Conservation (phyloP, 768 basidiomycete genomes). For the Suillus lakei region DNA sequence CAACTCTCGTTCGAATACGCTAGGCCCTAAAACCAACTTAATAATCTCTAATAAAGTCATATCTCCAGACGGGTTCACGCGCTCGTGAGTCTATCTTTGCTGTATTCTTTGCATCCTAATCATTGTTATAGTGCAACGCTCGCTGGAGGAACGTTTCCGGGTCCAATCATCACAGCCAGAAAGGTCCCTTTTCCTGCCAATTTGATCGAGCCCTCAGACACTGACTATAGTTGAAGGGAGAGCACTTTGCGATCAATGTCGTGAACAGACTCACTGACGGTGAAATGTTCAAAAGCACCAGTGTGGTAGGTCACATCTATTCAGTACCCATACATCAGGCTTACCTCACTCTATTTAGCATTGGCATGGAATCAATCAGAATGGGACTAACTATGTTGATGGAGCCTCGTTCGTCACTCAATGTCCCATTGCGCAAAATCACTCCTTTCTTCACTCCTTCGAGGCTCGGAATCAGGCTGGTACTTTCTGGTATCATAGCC, state of each 20-base stretch:
- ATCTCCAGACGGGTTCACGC: slow-evolving; percentile 53
- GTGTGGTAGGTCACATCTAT: slow-evolving; percentile 21
- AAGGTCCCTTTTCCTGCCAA: slow-evolving; percentile 26
- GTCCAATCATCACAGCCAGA: slow-evolving; percentile 41
- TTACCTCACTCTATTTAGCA: slow-evolving; percentile 12
- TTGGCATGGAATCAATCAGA: slow-evolving; percentile 49
- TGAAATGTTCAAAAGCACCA: slow-evolving; percentile 28
- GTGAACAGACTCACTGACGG: slow-evolving; percentile 26
- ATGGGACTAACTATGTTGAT: slow-evolving; percentile 44
- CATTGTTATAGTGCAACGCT: slow-evolving; percentile 36
- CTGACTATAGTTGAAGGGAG: slow-evolving; percentile 17
- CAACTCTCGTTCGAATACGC: slow-evolving; percentile 8
- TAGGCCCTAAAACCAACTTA: slow-evolving; percentile 32
- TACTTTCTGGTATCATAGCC: slow-evolving; percentile 43
- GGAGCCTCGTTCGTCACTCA: slow-evolving; percentile 44
- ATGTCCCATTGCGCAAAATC: slow-evolving; percentile 44
- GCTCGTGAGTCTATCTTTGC: slow-evolving; percentile 39
- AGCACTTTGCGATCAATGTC: slow-evolving; percentile 31
- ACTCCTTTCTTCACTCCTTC: slow-evolving; percentile 49
- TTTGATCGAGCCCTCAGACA: not conserved
- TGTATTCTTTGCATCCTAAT: not conserved
- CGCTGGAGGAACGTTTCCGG: slow-evolving; percentile 45
- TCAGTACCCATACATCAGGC: not conserved
- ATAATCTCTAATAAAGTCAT: slow-evolving; percentile 45
- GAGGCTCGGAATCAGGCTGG: slow-evolving; percentile 36